Base-by-base conservation (phyloP, 805 yeast genomes). In the Metschnikowia henanensis region DNA sequence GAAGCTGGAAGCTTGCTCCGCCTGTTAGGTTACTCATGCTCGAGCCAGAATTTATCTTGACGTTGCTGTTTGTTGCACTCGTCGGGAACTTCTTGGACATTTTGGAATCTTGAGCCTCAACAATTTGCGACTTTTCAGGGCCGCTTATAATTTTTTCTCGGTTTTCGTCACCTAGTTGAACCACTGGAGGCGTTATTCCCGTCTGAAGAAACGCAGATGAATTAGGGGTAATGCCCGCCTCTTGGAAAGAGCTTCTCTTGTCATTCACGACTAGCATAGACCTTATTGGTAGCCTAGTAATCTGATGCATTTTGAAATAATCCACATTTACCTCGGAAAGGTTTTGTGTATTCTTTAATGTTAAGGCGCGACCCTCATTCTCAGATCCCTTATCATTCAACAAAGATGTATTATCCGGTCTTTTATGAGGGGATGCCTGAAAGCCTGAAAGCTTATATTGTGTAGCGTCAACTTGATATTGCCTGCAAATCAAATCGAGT, bases 221-320 rank as follows among this genome's bases (percentile, higher is more conserved):
- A 1, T 61, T 53, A 1, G 70, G 69, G 0, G 72, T 66, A 12
- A 65, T 65, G 10, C 58, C 59, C 6, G 52, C 50, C 28, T 54
- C 58, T 15, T 55, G 37, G 13, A 45, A 41, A 22, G 52, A 52
- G n/a, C 47, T 46, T 18, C 42, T 25, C 4, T 37, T 44, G 13
- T 33, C 8, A n/a, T 33, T 35, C 19, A 46, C 52, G 21, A 47
- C 49, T 33, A 43, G 34, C 55, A 51, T 50, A 21, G 51, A 49
- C 29, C 43, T 39, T 7, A 46, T 35, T 7, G 43, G 25, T n/a
- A 38, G 43, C n/a, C 41, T 29, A 15, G 35, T 22, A 17, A 45
- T 37, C 7, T 58, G 58, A 1, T 58, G 51, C 41, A 64, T 45
- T 37, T 57, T 56, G 34, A 63, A 53, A 5, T 36, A 50, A 28